These are phyloP conservation scores for Lomentospora prolificans DNA, from an alignment of 2,329 filamentous ascomycete species.

Conservation along the genomic window DNA sequence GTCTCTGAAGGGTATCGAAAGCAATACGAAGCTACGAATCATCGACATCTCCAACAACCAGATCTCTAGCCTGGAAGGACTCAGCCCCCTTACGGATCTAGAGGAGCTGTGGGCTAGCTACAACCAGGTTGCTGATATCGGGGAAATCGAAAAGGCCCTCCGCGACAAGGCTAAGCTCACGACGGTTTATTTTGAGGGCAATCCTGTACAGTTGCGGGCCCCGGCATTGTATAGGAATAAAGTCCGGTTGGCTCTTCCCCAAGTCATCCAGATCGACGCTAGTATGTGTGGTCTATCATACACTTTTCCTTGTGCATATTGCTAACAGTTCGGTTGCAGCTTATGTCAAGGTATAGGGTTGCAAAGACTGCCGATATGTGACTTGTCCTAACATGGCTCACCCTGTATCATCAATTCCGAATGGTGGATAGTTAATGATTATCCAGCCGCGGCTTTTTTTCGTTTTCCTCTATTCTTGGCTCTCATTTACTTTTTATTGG, in stretches of 20 bases:
- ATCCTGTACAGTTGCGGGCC: slow-evolving; percentile 69
- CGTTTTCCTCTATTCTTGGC: no score
- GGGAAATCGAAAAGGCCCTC: slow-evolving; percentile 70
- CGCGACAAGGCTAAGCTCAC: slow-evolving; percentile 68
- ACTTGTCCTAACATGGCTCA: no score
- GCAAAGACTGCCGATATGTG: no score
- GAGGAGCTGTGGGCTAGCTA: slow-evolving; percentile 94
- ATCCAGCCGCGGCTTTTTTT: no score
- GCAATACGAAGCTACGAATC: slow-evolving; percentile 58
- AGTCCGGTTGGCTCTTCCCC: slow-evolving; percentile 74
- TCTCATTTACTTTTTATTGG: no score
- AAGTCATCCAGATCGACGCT: slow-evolving; percentile 89
- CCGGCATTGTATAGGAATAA: slow-evolving; percentile 93
- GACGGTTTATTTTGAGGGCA: slow-evolving; percentile 95
- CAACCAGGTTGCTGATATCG: slow-evolving; percentile 71
- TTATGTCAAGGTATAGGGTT: slow-evolving; percentile 20
- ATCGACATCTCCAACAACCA: slow-evolving; percentile 88
- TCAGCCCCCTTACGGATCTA: slow-evolving; percentile 58
- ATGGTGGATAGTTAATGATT: no score
- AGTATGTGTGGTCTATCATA: slow-evolving; percentile 48
- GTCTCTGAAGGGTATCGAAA: slow-evolving; percentile 62
- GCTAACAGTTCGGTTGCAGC: slow-evolving; percentile 14
- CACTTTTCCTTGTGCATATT: not conserved
- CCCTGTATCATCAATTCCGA: slow-evolving; percentile 5
- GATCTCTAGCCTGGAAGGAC: slow-evolving; percentile 62